Conservation (phyloP, 1,284 basidiomycete genomes). For the Heterobasidion annosum region DNA sequence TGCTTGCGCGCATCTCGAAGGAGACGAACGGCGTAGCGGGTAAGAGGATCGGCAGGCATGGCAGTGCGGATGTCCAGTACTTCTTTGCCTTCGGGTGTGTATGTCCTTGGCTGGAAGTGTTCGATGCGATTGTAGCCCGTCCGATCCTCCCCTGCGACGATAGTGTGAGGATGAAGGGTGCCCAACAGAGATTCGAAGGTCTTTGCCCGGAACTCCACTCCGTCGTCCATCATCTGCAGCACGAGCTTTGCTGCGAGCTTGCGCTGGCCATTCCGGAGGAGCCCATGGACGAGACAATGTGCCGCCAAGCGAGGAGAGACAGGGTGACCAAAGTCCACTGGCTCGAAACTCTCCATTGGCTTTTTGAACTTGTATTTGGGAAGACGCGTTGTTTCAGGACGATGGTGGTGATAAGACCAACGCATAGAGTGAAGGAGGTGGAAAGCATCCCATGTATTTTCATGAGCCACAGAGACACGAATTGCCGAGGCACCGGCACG, state of each 20-base stretch:
- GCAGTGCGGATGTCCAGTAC: slow-evolving; percentile 16
- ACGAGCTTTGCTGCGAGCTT: slow-evolving; percentile 41
- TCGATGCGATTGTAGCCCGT: slow-evolving; percentile 3
- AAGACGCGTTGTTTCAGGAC: neutral
- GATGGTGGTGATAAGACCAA: slow-evolving; percentile 22
- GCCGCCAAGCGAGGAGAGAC: slow-evolving; percentile 50
- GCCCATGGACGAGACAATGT: slow-evolving; percentile 54
- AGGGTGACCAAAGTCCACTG: slow-evolving; percentile 37
- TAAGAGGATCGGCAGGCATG: slow-evolving; percentile 24
- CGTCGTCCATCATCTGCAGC: slow-evolving; percentile 39
- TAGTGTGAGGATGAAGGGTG: slow-evolving; percentile 18
- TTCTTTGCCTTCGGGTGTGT: slow-evolving; percentile 5
- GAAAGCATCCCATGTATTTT: slow-evolving; percentile 40
- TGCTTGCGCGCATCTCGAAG: slow-evolving; percentile 44
- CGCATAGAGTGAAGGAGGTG: slow-evolving; percentile 50
- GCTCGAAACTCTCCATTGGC: slow-evolving; percentile 14
- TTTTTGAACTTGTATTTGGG: neutral
- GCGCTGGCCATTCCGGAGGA: slow-evolving; percentile 40
- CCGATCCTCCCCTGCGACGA: slow-evolving; percentile 2
- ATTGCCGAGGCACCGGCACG: slow-evolving; percentile 45
- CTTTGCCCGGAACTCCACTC: slow-evolving; percentile 33
- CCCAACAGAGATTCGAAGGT: slow-evolving; percentile 40
- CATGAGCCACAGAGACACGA: slow-evolving; percentile 31
- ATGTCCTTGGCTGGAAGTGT: slow-evolving; percentile 10
- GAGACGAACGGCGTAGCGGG: slow-evolving; percentile 43